These are phyloP conservation scores for Penicillium maclennaniae DNA, from an alignment of 495 filamentous ascomycete species.

Conservation along the genomic window DNA sequence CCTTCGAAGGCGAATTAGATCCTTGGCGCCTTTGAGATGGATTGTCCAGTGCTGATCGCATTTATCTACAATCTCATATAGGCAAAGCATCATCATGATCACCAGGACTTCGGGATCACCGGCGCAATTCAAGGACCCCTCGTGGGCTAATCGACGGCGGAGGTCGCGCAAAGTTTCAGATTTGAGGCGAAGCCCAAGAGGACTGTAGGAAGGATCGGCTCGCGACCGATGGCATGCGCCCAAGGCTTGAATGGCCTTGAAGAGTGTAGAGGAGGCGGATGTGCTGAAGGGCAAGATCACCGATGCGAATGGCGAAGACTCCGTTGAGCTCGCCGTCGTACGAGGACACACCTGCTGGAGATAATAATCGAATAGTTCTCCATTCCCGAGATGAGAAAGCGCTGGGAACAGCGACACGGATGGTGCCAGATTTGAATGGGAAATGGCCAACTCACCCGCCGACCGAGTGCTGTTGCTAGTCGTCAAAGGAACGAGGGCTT, in stretches of 20 bases:
- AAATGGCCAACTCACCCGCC: neutral
- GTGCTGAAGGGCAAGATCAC: conserved; percentile 38
- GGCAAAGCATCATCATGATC: conserved; percentile 46
- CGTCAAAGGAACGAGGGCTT: conserved; percentile 16
- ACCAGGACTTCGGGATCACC: conserved; percentile 38
- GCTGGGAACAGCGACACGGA: conserved; percentile 31
- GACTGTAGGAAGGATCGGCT: conserved; percentile 25
- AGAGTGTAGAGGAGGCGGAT: conserved; percentile 35
- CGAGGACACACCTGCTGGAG: conserved; percentile 42
- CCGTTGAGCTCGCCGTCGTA: conserved; percentile 34
- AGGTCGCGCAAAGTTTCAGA: conserved; percentile 38
- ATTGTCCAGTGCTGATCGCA: conserved; percentile 44
- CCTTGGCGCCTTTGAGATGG: conserved; percentile 43
- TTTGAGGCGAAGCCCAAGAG: conserved; percentile 35
- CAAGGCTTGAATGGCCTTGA: conserved; percentile 39
- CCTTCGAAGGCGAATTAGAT: conserved; percentile 37
- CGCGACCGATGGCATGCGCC: conserved; percentile 39
- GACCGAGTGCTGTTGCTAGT: neutral
- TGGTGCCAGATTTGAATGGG: conserved; percentile 9
- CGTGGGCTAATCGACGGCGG: conserved; percentile 27
- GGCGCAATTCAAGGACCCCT: conserved; percentile 22
- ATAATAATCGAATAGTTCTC: conserved; percentile 41
- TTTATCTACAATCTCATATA: conserved; percentile 45
- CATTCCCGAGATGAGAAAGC: conserved; percentile 22
- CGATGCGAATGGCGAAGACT: conserved; percentile 41